Conservation (phyloP, 1,139 yeast species). For the Blastobotrys indianensis region DNA sequence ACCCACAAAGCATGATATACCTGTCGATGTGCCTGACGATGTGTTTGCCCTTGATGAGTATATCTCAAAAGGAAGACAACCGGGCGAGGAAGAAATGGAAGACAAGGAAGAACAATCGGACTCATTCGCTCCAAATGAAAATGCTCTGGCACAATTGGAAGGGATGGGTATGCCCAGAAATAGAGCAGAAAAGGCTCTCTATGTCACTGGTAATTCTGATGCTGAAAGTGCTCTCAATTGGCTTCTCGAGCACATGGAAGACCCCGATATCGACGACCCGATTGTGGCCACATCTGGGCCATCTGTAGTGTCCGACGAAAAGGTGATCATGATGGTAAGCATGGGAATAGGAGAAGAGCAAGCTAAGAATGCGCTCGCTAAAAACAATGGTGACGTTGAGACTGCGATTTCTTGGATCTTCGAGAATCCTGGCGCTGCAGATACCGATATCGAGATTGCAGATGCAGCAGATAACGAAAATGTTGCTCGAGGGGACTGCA, state of each 20-base stretch:
- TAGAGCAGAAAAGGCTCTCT: conserved; percentile 62
- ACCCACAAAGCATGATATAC: conserved; percentile 75
- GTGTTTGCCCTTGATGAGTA: conserved; percentile 37
- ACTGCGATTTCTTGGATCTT: conserved; percentile 90
- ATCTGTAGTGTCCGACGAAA: conserved; percentile 28
- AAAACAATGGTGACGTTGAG: conserved; percentile 57
- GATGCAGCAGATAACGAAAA: conserved; percentile 18
- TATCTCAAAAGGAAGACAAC: conserved; percentile 35
- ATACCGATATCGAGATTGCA: conserved; percentile 18
- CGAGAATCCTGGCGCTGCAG: conserved; percentile 50
- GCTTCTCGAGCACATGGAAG: conserved; percentile 86
- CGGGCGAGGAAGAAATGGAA: conserved; percentile 41
- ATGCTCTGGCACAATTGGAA: conserved; percentile 48
- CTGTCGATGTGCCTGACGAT: conserved; percentile 53
- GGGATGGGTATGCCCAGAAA: conserved; percentile 86
- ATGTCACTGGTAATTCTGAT: conserved; percentile 58
- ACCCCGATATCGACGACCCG: conserved; percentile 66
- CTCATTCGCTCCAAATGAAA: conserved; percentile 51
- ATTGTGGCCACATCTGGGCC: conserved; percentile 28
- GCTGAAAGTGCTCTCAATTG: conserved; percentile 87
- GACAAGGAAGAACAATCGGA: conserved; percentile 25
- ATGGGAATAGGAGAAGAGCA: conserved; percentile 75
- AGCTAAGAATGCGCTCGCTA: conserved; percentile 61
- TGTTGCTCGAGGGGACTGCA: conserved; percentile 21
- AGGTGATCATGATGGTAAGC: conserved; percentile 46